Evolutionary conservation across 2,329 filamentous ascomycete species (phyloP).

Genomic region (Curvularia sp.): DNA sequence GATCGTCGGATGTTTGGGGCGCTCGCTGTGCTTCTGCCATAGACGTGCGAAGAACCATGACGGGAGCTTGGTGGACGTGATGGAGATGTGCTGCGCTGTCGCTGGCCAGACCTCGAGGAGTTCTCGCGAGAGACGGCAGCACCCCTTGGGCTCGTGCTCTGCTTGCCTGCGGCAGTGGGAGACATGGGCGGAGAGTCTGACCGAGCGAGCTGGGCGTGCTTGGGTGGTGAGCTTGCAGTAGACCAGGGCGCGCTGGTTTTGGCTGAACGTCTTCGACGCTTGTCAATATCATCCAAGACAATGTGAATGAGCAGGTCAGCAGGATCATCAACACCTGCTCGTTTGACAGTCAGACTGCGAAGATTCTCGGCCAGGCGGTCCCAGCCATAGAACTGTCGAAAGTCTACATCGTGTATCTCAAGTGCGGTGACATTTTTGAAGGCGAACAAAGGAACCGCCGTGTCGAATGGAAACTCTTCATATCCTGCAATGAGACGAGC

Average conservation of each 20-base stretch:
- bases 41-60: constrained; percentile 68
- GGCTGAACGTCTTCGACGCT: constrained; percentile 82
- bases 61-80: constrained; percentile 77
- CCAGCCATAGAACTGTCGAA: constrained; percentile 97
- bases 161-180: constrained; percentile 49
- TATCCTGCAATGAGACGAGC: constrained; percentile 89
- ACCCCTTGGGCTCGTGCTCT: constrained; percentile 58
- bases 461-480: constrained; percentile 98
- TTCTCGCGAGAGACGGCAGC: constrained; percentile 65
- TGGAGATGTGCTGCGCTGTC: constrained; percentile 81
- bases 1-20: constrained; percentile 79
- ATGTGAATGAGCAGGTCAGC: constrained; percentile 90
- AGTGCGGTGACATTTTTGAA: constrained; percentile 97
- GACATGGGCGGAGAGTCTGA: constrained; percentile 67
- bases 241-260: constrained; percentile 79
- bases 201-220: constrained; percentile 70
- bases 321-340: constrained; percentile 86
- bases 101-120: constrained; percentile 46
- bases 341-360: constrained; percentile 85
- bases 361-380: constrained; percentile 91
- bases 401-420: constrained; percentile 94
- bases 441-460: constrained; percentile 90
- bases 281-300: constrained; percentile 95
- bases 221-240: constrained; percentile 66
- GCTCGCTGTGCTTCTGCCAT: constrained; percentile 61